Evolutionary conservation across 2,329 filamentous ascomycete species (phyloP), one percentile per base, ranked within the genome.

Genomic region (Fusarium domesticum): DNA sequence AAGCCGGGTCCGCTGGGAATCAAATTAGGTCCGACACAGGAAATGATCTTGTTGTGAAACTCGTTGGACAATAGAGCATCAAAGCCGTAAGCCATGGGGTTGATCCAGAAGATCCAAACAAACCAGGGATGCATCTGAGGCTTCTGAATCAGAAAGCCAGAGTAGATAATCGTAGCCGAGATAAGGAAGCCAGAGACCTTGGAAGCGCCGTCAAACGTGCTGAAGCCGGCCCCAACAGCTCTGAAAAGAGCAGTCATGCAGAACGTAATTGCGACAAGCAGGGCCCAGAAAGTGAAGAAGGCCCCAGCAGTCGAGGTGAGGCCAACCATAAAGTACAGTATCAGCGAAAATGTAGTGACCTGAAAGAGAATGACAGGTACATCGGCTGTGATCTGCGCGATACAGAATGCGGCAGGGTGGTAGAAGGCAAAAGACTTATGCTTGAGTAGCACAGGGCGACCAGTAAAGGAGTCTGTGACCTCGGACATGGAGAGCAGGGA

Each of bases 21-120:
- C 6, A 82, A 62, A 46, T 77, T 78, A 19, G 48, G 50, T 3
- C 66, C 70, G 3, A 72, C 72, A 45, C 79, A 82, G 1, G 70
- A 65, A 15, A 81, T 73, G 2, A 57, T 69, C 58, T 84, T 68
- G 25, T 66, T 68, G 50, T 85, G 74, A 45, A 89, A 88, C 59
- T 90, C 85, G 54, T 89, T 89, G 0, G 81, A 72, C 58, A 89
- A 72, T 0, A 90, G 63, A 0, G 77, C 77, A 51, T 88, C 81
- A 45, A 88, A 89, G 0, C 74, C 81, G 45, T 88, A 89, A 0
- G 84, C 78, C 3, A 89, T 67, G 0, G 85, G 85, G 50, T 85
- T 75, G 17, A 84, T 75, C 77, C 80, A 83, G 48, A 75, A 82
- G 3, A 84, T 61, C 81, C 81, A 85, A 3, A 70, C 66, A 18